Base-by-base conservation (phyloP, 768 basidiomycete species). In the Hypholoma sublateritium region DNA sequence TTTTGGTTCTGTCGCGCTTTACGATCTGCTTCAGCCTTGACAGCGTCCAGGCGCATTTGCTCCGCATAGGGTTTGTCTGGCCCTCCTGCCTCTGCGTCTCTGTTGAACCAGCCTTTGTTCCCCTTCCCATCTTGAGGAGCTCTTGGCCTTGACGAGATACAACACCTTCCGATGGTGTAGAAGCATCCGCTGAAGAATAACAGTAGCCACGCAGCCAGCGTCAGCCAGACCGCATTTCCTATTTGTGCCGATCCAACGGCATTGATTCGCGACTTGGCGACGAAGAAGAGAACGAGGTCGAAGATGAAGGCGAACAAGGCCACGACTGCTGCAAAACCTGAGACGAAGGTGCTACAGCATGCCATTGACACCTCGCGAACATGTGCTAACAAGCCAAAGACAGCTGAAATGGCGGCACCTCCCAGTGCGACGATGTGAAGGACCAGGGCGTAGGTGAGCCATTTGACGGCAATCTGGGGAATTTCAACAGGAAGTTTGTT, bases 391-490 rank as follows among this genome's bases (percentile, higher is more conserved):
- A 95, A 80, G 39, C 94, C 95, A 61, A 96, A 91, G 35, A 95
- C 51, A 25, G 91, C 79, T 2, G 92, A 83, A 24, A 83, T 76
- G 13, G 81, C 88, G 8, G 93, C 83, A 35, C 89, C 79, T 12
- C 71, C 82, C 55, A 98, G 85, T 14, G 93, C 96, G 56, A 94
- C 86, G 58, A 97, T 85, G 69, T 98, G 95, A 14, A 98, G 81
- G 60, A 98, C 85, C 61, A 99, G 86, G 21, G 86, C 87, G 66
- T 96, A 96, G 9, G 97, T 98, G 67, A 98, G 77, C 93, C 95
- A 98, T 76, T 97, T 96, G 59, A 95, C 89, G 49, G 87, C 81
- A 5, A 93, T 83, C 55, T 85, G 76, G 1, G 95, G 93, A 50
- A 98, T 91, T 62, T 92, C 70, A 35, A 95, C 72, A 24, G 77